These are phyloP conservation scores for Dioscorea alata DNA, from an alignment of 106 monocot genomes.

Conservation along the genomic window DNA sequence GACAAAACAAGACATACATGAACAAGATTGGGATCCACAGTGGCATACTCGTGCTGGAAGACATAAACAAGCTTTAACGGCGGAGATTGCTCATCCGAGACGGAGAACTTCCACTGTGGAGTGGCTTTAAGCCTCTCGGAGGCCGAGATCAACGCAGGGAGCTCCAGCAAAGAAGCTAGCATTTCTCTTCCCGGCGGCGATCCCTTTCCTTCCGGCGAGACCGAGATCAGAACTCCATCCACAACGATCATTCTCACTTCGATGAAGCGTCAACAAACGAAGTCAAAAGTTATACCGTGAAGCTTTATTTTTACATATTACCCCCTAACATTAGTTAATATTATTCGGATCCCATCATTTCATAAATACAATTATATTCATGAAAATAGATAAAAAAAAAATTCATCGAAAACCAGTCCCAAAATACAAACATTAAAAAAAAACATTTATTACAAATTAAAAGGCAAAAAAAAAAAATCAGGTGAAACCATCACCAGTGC, in stretches of 20 bases:
- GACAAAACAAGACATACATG: slow-evolving; percentile 21
- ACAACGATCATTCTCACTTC: slow-evolving; percentile 30
- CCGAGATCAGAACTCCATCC: slow-evolving; percentile 19
- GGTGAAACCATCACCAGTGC: slow-evolving; percentile 7
- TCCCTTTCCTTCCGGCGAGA: neutral
- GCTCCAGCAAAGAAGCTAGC: slow-evolving; percentile 33
- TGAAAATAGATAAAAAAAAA: no score
- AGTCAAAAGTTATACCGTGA: neutral
- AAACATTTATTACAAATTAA: no score
- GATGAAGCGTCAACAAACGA: slow-evolving; percentile 1
- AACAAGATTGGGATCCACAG: slow-evolving; percentile 64
- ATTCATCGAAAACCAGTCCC: no score
- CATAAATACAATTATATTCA: no score
- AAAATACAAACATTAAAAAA: no score
- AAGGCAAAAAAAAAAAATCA: no score
- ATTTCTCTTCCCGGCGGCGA: slow-evolving; percentile 20
- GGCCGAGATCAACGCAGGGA: slow-evolving; percentile 49
- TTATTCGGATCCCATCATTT: no score
- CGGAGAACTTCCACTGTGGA: slow-evolving; percentile 33
- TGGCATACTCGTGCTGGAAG: slow-evolving; percentile 84
- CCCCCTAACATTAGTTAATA: no score
- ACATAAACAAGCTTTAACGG: slow-evolving; percentile 64
- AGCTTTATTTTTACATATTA: no score
- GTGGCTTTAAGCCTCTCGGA: slow-evolving; percentile 46
- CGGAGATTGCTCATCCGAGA: slow-evolving; percentile 14